phyloP scores from a whole-genome alignment of 176 grass and related monocot genomes.

The Oryza coarctata region DNA sequence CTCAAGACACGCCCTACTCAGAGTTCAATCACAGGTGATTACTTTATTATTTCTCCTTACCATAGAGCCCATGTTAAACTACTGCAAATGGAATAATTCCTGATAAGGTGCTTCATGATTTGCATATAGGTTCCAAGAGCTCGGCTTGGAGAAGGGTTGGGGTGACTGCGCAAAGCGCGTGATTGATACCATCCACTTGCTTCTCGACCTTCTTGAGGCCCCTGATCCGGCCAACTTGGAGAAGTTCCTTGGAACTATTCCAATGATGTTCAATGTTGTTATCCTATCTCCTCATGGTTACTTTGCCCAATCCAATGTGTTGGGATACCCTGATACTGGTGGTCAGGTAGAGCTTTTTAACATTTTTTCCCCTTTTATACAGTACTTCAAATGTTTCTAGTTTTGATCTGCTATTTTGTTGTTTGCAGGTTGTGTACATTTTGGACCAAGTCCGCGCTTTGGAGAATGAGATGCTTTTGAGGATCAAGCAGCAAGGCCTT shows the following conservation, averaged over 20 bases:
- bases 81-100: not conserved
- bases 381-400: not conserved
- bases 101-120: constrained; percentile 16
- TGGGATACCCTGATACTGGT: constrained; percentile 96
- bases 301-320: constrained; percentile 96
- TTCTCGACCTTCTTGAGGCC: constrained; percentile 93
- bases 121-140: constrained; percentile 72
- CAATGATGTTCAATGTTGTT: constrained; percentile 97
- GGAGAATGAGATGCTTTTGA: constrained; percentile 96
- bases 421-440: constrained; percentile 83
- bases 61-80: not conserved
- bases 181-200: constrained; percentile 74
- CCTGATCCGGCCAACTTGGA: constrained; percentile 94
- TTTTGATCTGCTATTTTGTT: constrained; percentile 29
- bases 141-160: constrained; percentile 97
- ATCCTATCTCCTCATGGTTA: constrained; percentile 96
- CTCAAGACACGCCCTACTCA: constrained; percentile 72
- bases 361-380: not conserved
- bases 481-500: constrained; percentile 99
- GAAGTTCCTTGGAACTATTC: constrained; percentile 89
- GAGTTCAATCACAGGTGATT: constrained; percentile 75
- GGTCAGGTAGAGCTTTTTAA: constrained; percentile 66
- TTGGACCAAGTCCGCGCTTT: constrained; percentile 96
- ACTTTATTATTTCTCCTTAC: not conserved
- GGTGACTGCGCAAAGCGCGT: constrained; percentile 77